These are phyloP conservation scores for Teratosphaeria zuluensis DNA, from an alignment of 2,329 filamentous ascomycete genomes.

Conservation along the genomic window DNA sequence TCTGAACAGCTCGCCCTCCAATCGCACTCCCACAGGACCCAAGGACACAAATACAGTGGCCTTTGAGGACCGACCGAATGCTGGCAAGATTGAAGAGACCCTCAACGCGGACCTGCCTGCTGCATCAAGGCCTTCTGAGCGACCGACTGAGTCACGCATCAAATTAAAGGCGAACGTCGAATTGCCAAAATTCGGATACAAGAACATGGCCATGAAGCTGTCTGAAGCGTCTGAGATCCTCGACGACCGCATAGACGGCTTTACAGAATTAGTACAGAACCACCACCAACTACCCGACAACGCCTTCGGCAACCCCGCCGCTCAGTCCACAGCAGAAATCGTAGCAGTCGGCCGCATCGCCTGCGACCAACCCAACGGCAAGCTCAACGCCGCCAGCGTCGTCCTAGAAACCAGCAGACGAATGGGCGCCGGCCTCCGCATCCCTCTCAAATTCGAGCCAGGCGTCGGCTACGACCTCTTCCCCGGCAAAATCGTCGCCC, in stretches of 20 bases:
- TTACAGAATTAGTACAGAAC: slow-evolving; percentile 62
- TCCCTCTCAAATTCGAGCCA: slow-evolving; percentile 64
- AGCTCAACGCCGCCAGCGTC: slow-evolving; percentile 73
- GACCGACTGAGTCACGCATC: slow-evolving; percentile 66
- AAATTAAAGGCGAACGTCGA: slow-evolving; percentile 81
- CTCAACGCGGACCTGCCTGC: slow-evolving; percentile 67
- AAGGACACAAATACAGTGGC: slow-evolving; percentile 26
- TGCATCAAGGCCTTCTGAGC: slow-evolving; percentile 33
- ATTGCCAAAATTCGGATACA: slow-evolving; percentile 82
- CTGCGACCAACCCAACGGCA: slow-evolving; percentile 77
- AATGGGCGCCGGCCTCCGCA: slow-evolving; percentile 69
- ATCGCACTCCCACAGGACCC: slow-evolving; percentile 24
- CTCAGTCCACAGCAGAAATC: slow-evolving; percentile 74
- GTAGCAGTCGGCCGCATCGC: slow-evolving; percentile 87
- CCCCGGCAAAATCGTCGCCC: slow-evolving; percentile 84
- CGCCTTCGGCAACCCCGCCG: slow-evolving; percentile 78
- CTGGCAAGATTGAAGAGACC: slow-evolving; percentile 73
- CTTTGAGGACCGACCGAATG: slow-evolving; percentile 67
- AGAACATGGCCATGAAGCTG: slow-evolving; percentile 87
- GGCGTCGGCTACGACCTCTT: slow-evolving; percentile 74
- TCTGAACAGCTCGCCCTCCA: slow-evolving; percentile 39
- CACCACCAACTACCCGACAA: slow-evolving; percentile 67
- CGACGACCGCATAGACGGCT: slow-evolving; percentile 91
- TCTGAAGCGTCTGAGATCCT: slow-evolving; percentile 87
- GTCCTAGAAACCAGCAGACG: slow-evolving; percentile 81